These are phyloP conservation scores for Herpetospermum pedunculosum DNA, from an alignment of 306 rosid species.

Conservation along the genomic window DNA sequence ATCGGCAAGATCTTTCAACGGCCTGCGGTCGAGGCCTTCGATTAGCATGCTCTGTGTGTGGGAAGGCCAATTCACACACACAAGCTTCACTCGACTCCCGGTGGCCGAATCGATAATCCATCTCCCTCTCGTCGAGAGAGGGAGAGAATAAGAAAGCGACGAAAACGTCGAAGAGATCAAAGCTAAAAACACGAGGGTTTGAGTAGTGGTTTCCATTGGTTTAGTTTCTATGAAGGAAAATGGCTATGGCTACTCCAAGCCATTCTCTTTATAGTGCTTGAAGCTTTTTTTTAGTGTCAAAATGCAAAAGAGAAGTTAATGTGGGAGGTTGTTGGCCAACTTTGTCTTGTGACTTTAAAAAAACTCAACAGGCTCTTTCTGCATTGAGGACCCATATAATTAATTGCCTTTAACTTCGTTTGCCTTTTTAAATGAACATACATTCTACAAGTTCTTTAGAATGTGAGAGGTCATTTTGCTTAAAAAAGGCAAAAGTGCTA, in stretches of 20 bases:
- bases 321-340: slow-evolving; percentile 2
- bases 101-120: slow-evolving; percentile 36
- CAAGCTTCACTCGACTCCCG: slow-evolving; percentile 24
- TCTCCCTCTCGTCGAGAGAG: slow-evolving; percentile 25
- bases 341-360: background rate
- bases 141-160: slow-evolving; percentile 17
- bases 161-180: background rate
- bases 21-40: slow-evolving; percentile 32
- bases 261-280: background rate
- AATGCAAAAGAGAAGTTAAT: background rate
- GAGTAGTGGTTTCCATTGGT: background rate
- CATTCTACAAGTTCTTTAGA: background rate
- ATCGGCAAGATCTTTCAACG: slow-evolving; percentile 21
- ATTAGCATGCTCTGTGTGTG: slow-evolving; percentile 36
- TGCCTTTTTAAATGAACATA: background rate
- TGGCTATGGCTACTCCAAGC: no score
- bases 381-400: background rate
- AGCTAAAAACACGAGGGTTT: background rate
- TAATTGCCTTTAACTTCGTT: background rate
- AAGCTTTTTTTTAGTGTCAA: background rate
- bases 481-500: background rate
- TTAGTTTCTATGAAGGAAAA: background rate
- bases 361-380: background rate
- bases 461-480: background rate
- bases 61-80: slow-evolving; percentile 28